phyloP scores from a whole-genome alignment of 768 basidiomycete genomes.

The Gymnopilus dilepis region DNA sequence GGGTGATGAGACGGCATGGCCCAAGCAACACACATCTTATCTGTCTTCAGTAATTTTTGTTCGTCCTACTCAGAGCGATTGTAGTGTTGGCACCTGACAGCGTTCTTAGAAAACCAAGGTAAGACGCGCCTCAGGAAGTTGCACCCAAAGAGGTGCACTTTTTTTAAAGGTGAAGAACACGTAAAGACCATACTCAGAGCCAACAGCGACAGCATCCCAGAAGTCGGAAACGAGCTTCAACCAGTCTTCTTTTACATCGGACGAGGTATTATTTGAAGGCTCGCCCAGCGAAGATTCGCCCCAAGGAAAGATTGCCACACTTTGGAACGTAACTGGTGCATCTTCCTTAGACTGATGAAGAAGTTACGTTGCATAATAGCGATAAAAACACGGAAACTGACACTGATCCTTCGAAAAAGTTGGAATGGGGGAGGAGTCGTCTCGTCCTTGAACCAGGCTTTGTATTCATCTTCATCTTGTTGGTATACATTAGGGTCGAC shows the following conservation, averaged over 20 bases:
- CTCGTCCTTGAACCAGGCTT: constrained; percentile 44
- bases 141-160: constrained; percentile 40
- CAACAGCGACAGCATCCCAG: constrained; percentile 57
- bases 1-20: constrained; percentile 48
- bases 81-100: not conserved
- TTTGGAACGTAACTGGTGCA: constrained; percentile 39
- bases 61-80: constrained; percentile 11
- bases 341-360: constrained; percentile 34
- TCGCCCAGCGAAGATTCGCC: constrained; percentile 38
- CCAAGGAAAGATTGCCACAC: constrained; percentile 57
- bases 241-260: constrained; percentile 48
- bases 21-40: constrained; percentile 60
- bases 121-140: constrained; percentile 32
- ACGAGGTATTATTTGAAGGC: constrained; percentile 42
- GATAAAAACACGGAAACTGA: constrained; percentile 36
- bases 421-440: constrained; percentile 42
- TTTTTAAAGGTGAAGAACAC: constrained; percentile 41
- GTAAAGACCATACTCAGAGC: constrained; percentile 40
- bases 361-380: not conserved
- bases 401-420: constrained; percentile 48
- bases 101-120: not conserved
- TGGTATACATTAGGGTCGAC: not conserved
- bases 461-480: constrained; percentile 12
- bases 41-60: constrained; percentile 31
- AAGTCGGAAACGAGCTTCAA: constrained; percentile 48